Evolutionary conservation across 75 land plant genomes (phyloP).

Genomic region (Ceratopteris richardii): DNA sequence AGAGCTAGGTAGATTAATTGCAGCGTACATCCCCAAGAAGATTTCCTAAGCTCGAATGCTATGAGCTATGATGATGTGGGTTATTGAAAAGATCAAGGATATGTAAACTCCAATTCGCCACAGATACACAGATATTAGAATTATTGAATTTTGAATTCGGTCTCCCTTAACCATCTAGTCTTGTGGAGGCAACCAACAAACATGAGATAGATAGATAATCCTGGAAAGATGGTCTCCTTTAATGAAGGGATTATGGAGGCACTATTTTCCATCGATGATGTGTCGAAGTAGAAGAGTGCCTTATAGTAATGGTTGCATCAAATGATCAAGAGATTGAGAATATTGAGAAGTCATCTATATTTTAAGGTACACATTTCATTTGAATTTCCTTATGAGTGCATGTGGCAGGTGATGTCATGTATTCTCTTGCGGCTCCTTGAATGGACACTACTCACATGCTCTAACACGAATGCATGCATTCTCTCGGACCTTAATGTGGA

Average conservation of each 20-base stretch:
- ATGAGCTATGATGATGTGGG: constrained; percentile 26
- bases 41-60: neutral
- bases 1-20: no score
- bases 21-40: no score
- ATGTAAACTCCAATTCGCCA: constrained; percentile 21
- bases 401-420: no score
- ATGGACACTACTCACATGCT: no score
- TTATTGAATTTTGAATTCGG: constrained; percentile 50
- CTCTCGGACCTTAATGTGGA: no score
- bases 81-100: constrained; percentile 27
- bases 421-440: no score
- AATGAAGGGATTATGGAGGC: constrained; percentile 7
- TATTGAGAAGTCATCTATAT: no score
- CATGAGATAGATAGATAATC: constrained; percentile 30
- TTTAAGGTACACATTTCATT: no score
- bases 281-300: constrained; percentile 39
- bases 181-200: constrained; percentile 43
- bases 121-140: constrained; percentile 41
- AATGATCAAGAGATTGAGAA: constrained; percentile 37
- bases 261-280: neutral
- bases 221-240: constrained; percentile 34
- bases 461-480: no score
- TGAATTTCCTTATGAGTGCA: no score
- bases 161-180: constrained; percentile 37
- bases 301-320: constrained; percentile 41